Base-by-base conservation (phyloP, 306 rosid species). In the Hippophae tibetana region DNA sequence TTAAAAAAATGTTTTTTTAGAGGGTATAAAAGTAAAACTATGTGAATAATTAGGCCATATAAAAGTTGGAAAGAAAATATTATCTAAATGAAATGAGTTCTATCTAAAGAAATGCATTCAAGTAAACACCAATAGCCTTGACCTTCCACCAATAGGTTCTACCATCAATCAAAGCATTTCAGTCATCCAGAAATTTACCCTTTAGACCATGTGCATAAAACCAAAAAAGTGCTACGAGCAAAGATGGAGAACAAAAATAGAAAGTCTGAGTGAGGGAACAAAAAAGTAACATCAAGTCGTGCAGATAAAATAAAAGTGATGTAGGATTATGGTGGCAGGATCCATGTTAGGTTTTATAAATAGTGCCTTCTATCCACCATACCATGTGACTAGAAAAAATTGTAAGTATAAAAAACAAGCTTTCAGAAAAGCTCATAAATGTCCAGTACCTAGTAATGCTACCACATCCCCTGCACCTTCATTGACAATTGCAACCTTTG, bases 391-490 rank as follows among this genome's bases (percentile, higher is more conserved):
- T 40, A 26, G 31, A 7, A 12, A 48, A 48, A 48, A 13, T 6
- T 27, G 38, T 27, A 41, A 43, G 6, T 18, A 9, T 7, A 58
- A 43, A 44, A 14, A 14, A 9, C 26, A 9, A 53, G 38, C 60
- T 68, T 60, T 13, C 10, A 13, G 52, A 52, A 13, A 58, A 12
- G 44, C 50, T 47, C 48, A 65, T 54, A 75, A 8, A 74, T 41
- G 58, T 31, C 38, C 38, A 31, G 38, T 90, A 90, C 98, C 98
- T 83, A 87, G 72, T 74, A 85, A 76, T 66, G 98, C 96, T 64
- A 74, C 82, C 71, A 89, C 82, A 69, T 90, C 95, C 60, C 92
- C 96, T 27, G 98, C 98, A 43, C 98, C 96, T 85, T 90, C 96
- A 43, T 83, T 87, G 69, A 85, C 75, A 71, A 90, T 73, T 47